Conservation (phyloP, 2,329 filamentous ascomycete genomes). For the Aspergillus caelatus region DNA sequence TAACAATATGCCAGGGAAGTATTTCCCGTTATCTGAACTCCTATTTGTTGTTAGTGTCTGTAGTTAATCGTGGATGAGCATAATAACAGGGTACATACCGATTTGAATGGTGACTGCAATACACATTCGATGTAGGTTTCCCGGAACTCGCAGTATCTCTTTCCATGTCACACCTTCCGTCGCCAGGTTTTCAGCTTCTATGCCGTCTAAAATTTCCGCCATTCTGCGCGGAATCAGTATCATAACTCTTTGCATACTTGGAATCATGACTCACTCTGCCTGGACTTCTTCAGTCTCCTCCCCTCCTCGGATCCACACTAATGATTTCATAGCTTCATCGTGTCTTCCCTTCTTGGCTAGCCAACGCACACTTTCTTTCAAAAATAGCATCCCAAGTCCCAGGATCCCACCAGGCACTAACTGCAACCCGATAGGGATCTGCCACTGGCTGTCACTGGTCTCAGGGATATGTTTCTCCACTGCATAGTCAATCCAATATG, state of each 20-base stretch:
- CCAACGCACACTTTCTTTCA: conserved; percentile 54
- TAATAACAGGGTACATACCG: conserved; percentile 13
- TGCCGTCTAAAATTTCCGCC: conserved; percentile 32
- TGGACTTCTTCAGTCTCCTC: conserved; percentile 24
- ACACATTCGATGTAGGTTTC: conserved; percentile 51
- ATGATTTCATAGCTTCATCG: conserved; percentile 51
- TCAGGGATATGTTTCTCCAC: conserved; percentile 43
- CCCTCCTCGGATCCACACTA: conserved; percentile 52
- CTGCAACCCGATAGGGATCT: conserved; percentile 51
- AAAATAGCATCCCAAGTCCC: conserved; percentile 52
- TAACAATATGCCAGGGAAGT: conserved; percentile 51
- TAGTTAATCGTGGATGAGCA: too few relatives aligned
- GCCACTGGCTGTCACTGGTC: conserved; percentile 51
- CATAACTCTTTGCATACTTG: conserved; percentile 19
- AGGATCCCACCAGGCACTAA: conserved; percentile 53
- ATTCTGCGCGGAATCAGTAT: conserved; percentile 51
- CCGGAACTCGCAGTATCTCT: conserved; percentile 47
- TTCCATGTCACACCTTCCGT: conserved; percentile 53
- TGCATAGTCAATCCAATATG: conserved; percentile 54
- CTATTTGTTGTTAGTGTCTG: conserved; percentile 7
- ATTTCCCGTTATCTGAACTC: conserved; percentile 53
- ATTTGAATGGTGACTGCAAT: conserved; percentile 54
- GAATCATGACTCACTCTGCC: conserved; percentile 10
- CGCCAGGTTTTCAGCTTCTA: conserved; percentile 28
- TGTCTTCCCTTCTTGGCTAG: conserved; percentile 51